phyloP scores from a whole-genome alignment of 768 basidiomycete species.

The Mycena polygramma region DNA sequence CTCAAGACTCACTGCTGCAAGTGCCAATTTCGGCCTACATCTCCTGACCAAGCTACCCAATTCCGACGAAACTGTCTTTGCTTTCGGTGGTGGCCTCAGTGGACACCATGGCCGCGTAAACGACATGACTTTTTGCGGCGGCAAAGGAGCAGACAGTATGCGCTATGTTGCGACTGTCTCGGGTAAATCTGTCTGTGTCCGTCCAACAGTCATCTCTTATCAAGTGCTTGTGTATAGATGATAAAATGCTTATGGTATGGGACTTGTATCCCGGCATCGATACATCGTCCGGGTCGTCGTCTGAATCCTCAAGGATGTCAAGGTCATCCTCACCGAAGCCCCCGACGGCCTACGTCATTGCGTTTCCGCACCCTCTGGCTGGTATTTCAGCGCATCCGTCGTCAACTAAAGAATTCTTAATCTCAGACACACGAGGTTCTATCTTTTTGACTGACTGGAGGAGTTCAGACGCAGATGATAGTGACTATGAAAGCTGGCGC shows the following conservation, averaged over 20 bases:
- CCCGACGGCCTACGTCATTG: slow-evolving; percentile 82
- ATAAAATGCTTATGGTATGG: slow-evolving; percentile 90
- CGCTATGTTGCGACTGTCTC: slow-evolving; percentile 88
- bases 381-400: slow-evolving; percentile 78
- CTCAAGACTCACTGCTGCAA: slow-evolving; percentile 74
- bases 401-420: slow-evolving; percentile 83
- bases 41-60: slow-evolving; percentile 70
- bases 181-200: slow-evolving; percentile 54
- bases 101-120: slow-evolving; percentile 86
- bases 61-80: slow-evolving; percentile 66
- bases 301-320: slow-evolving; percentile 46
- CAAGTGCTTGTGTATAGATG: slow-evolving; percentile 60
- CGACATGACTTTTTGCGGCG: slow-evolving; percentile 86
- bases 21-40: slow-evolving; percentile 78
- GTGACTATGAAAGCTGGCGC: slow-evolving; percentile 67
- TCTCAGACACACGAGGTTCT: slow-evolving; percentile 80
- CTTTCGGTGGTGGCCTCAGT: slow-evolving; percentile 84
- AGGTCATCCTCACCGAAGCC: slow-evolving; percentile 49
- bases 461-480: slow-evolving; percentile 76
- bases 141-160: slow-evolving; percentile 73
- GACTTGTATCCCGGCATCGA: slow-evolving; percentile 75
- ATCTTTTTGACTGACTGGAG: slow-evolving; percentile 90
- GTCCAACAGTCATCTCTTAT: slow-evolving; percentile 24
- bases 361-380: slow-evolving; percentile 79
- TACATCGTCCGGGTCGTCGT: slow-evolving; percentile 53